Percentiles rank a stretch among this genome's conserved stretches.
These are phyloP conservation scores for Zanthoxylum bungeanum DNA, from an alignment of 345 rosid species.

Conservation along the genomic window DNA sequence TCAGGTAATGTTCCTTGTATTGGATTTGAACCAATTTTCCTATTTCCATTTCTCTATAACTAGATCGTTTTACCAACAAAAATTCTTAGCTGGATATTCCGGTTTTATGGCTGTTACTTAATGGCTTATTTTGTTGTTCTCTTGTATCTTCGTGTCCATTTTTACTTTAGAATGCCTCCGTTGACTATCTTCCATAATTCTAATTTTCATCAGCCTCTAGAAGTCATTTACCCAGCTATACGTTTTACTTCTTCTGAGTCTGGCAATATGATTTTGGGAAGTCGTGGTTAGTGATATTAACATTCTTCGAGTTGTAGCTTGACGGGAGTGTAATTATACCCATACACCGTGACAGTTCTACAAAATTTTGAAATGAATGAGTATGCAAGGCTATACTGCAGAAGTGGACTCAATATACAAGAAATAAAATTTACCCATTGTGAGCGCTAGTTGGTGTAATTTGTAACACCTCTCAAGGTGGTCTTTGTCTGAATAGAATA, in stretches of 20 bases:
- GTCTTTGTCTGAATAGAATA: too few relatives aligned
- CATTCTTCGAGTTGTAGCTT: not conserved
- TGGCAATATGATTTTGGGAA: not conserved
- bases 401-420: not conserved
- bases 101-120: not conserved
- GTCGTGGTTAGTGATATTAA: not conserved
- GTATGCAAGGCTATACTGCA: not conserved
- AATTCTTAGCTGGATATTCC: not conserved
- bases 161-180: not conserved
- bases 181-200: not conserved
- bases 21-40: not conserved
- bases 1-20: constrained; percentile 50
- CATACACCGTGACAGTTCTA: not conserved
- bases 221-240: not conserved
- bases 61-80: not conserved
- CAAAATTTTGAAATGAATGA: not conserved
- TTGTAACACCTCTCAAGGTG: not conserved
- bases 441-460: not conserved
- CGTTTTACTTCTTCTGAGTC: not conserved
- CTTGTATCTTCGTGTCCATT: not conserved
- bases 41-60: not conserved
- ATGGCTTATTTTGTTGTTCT: not conserved
- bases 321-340: not conserved
- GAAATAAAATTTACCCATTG: not conserved
- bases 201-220: not conserved